phyloP scores from a whole-genome alignment of 345 rosid species.

The Alliaria petiolata region DNA sequence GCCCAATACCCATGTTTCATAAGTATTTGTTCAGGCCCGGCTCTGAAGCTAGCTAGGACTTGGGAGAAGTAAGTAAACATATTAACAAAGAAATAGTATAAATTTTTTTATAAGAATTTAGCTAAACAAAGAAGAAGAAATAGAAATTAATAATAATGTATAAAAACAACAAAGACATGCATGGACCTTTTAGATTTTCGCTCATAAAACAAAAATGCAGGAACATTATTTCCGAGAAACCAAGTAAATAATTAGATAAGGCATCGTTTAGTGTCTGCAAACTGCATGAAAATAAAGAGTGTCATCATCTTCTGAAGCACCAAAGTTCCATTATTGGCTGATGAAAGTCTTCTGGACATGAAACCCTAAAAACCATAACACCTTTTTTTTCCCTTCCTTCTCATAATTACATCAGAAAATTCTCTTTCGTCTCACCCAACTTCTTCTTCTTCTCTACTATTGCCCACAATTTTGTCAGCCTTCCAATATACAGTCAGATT shows the following conservation, averaged over 20 bases:
- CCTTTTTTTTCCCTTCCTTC: background rate
- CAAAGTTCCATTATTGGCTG: slow-evolving; percentile 15
- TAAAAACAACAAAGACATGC: too few relatives aligned
- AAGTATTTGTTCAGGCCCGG: too few relatives aligned
- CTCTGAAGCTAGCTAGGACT: too few relatives aligned
- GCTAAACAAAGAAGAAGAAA: background rate
- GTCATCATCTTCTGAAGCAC: slow-evolving; percentile 9
- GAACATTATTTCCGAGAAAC: slow-evolving; percentile 1
- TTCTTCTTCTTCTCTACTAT: background rate
- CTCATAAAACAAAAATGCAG: background rate
- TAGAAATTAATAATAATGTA: too few relatives aligned
- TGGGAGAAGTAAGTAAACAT: too few relatives aligned
- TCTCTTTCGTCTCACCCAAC: slow-evolving; percentile 22
- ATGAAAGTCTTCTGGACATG: background rate
- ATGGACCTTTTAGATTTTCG: background rate
- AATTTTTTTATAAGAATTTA: too few relatives aligned
- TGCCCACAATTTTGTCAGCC: slow-evolving; percentile 29
- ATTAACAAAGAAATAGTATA: too few relatives aligned
- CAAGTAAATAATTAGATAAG: background rate
- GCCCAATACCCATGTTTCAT: too few relatives aligned
- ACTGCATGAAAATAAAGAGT: slow-evolving; percentile 5
- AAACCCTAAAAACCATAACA: background rate
- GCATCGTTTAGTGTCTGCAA: background rate
- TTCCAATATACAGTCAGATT: slow-evolving; percentile 32
- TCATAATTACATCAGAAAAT: slow-evolving; percentile 19